A percentile compares a stretch with the other conserved stretches of the same genome.
Evolutionary conservation across 2,329 filamentous ascomycete species (phyloP).

Genomic region (Talaromyces pinophilus): DNA sequence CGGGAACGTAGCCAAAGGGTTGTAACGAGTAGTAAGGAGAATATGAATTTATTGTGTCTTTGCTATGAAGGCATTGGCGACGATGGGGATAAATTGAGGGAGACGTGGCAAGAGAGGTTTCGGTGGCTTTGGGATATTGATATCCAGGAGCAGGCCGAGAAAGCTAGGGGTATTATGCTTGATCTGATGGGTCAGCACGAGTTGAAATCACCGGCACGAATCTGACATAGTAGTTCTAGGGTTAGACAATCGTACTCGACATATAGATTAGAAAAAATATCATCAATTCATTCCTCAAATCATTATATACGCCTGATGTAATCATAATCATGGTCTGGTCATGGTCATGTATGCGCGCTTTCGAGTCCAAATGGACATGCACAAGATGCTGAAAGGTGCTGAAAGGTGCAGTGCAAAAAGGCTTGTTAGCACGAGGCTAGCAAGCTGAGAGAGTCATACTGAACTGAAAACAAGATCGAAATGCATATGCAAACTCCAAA

Average conservation of each 20-base stretch:
- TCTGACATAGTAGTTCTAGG: neutral
- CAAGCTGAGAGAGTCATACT: conserved; percentile 3
- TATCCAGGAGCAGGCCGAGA: conserved; percentile 27
- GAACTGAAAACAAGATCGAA: conserved; percentile 10
- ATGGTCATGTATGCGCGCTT: conserved; percentile 17
- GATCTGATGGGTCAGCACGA: conserved; percentile 1
- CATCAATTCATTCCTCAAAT: conserved; percentile 22
- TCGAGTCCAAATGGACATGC: conserved; percentile 14
- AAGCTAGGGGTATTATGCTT: conserved; percentile 14
- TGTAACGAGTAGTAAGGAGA: conserved; percentile 53
- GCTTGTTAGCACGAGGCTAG: neutral
- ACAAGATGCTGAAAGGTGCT: conserved; percentile 11
- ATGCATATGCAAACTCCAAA: conserved; percentile 18
- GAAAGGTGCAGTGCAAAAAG: conserved; percentile 9
- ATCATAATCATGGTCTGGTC: conserved; percentile 22
- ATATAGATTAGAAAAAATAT: neutral
- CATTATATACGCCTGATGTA: conserved; percentile 23
- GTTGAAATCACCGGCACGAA: neutral
- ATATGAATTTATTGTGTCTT: conserved; percentile 38
- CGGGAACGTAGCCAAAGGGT: conserved; percentile 53
- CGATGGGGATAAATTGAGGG: conserved; percentile 31
- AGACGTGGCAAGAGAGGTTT: conserved; percentile 30
- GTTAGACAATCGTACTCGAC: neutral
- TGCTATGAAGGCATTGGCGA: conserved; percentile 32
- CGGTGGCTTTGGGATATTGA: conserved; percentile 40